phyloP scores from a whole-genome alignment of 306 rosid genomes.

The Quercus gilva region DNA sequence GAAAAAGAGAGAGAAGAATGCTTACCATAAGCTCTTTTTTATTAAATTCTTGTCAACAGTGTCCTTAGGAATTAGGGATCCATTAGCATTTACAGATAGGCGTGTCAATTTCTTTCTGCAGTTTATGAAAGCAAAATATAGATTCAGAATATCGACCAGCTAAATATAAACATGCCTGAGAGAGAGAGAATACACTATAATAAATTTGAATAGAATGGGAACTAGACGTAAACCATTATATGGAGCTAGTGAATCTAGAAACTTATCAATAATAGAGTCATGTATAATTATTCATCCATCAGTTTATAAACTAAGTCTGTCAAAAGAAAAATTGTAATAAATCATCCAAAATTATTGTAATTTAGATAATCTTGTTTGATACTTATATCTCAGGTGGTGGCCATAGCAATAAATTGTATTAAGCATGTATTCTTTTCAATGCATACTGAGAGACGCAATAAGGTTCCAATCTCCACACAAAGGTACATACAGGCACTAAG shows the following conservation, averaged over 20 bases:
- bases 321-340: not conserved
- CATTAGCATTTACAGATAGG: conserved; percentile 82
- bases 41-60: conserved; percentile 61
- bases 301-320: not conserved
- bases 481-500: conserved; percentile 11
- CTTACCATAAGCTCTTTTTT: conserved; percentile 78
- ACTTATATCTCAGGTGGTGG: not conserved
- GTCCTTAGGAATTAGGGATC: conserved; percentile 70
- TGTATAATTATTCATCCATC: not conserved
- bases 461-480: conserved; percentile 9
- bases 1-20: not conserved
- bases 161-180: not conserved
- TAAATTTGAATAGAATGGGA: not conserved
- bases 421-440: not conserved
- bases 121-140: conserved; percentile 16
- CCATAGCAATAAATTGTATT: not conserved
- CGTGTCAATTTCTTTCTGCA: conserved; percentile 84
- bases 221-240: not conserved
- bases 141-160: not conserved
- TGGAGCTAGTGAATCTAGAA: not conserved
- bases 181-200: not conserved
- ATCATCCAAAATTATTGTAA: not conserved
- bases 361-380: not conserved
- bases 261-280: not conserved
- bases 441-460: conserved; percentile 1